phyloP scores from a whole-genome alignment of 371 early-diverging fungal species.

The Rhizomucor miehei region DNA sequence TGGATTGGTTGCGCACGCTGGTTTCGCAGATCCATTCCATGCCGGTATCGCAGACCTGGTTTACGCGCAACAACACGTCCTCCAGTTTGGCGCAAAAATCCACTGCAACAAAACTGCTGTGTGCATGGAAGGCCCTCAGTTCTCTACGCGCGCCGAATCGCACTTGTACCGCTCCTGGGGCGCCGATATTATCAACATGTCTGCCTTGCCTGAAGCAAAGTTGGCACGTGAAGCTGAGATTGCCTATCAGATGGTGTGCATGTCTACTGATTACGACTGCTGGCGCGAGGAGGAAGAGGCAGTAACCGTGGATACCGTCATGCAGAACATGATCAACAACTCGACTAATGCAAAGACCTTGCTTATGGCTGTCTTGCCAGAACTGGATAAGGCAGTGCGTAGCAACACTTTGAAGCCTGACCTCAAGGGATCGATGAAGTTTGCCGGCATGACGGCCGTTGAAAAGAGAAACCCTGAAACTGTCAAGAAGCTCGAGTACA shows the following conservation, averaged over 20 bases:
- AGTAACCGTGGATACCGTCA: conserved; percentile 91
- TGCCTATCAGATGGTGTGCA: conserved; percentile 96
- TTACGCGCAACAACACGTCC: conserved; percentile 44
- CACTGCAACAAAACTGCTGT: conserved; percentile 85
- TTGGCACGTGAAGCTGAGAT: conserved; percentile 97
- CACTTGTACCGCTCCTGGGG: conserved; percentile 94
- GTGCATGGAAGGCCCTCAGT: conserved; percentile 97
- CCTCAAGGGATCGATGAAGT: conserved; percentile 73
- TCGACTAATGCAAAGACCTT: conserved; percentile 80
- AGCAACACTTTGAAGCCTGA: conserved; percentile 39
- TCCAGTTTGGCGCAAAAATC: conserved; percentile 51
- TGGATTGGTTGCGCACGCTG: conserved; percentile 87
- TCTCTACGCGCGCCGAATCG: conserved; percentile 96
- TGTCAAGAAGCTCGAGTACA: conserved; percentile 71
- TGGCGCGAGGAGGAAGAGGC: conserved; percentile 90
- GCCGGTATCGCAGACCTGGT: conserved; percentile 72
- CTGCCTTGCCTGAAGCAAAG: conserved; percentile 93
- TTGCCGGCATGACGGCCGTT: conserved; percentile 70
- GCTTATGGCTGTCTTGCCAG: conserved; percentile 76
- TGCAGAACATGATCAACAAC: conserved; percentile 88
- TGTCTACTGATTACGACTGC: conserved; percentile 99
- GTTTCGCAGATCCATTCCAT: conserved; percentile 96
- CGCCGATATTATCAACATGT: conserved; percentile 96
- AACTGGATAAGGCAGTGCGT: conserved; percentile 63
- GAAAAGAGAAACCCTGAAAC: conserved; percentile 72